A percentile compares a stretch with the other conserved stretches of the same genome.
Evolutionary conservation across 805 yeast species (phyloP).

Genomic region (Hanseniaspora valbyensis): DNA sequence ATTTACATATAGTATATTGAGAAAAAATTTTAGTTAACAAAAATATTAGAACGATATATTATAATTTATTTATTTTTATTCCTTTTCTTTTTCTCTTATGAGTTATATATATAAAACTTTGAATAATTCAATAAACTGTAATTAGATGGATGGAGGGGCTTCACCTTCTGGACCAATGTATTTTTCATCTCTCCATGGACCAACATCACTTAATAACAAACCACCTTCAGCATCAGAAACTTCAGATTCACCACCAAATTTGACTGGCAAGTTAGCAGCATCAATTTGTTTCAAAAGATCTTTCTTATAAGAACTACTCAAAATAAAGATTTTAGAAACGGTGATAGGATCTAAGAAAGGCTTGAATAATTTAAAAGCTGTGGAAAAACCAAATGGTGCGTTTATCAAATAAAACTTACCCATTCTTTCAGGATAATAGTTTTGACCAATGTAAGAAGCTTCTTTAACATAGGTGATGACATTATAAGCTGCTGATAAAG

Average conservation of each 20-base stretch:
- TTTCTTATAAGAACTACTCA: constrained; percentile 65
- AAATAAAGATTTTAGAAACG: constrained; percentile 82
- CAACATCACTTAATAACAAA: constrained; percentile 75
- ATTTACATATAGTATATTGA: too few species aligned
- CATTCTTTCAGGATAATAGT: constrained; percentile 98
- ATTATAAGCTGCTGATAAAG: constrained; percentile 69
- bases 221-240: constrained; percentile 64
- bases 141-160: constrained; percentile 70
- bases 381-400: constrained; percentile 94
- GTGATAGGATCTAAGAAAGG: constrained; percentile 96
- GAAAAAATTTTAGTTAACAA: too few species aligned
- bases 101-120: too few species aligned
- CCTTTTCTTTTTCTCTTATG: too few species aligned
- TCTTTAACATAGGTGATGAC: constrained; percentile 83
- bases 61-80: too few species aligned
- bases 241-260: constrained; percentile 77
- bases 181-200: constrained; percentile 92
- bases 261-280: constrained; percentile 76
- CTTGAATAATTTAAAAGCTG: constrained; percentile 83
- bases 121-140: too few species aligned
- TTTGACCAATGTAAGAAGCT: constrained; percentile 90
- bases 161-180: constrained; percentile 92
- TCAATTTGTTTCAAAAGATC: constrained; percentile 89
- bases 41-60: too few species aligned
- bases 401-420: constrained; percentile 92